phyloP scores from a whole-genome alignment of 306 rosid genomes.

The Phaseolus lunatus region DNA sequence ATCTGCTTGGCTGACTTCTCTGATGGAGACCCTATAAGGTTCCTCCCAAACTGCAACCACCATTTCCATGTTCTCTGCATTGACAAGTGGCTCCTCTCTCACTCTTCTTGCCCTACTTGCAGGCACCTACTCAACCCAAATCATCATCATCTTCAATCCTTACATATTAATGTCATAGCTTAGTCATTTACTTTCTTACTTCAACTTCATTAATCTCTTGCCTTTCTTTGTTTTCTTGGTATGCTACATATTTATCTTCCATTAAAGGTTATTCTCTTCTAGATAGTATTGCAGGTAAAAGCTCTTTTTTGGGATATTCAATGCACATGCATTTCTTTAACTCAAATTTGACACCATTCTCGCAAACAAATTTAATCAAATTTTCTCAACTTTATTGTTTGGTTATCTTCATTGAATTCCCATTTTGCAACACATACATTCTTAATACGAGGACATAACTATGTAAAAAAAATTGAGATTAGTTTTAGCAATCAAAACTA shows the following conservation, averaged over 20 bases:
- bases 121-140: slow-evolving; percentile 53
- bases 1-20: slow-evolving; percentile 70
- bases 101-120: slow-evolving; percentile 93
- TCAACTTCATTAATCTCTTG: neutral
- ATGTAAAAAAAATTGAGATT: no score
- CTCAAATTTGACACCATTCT: no score
- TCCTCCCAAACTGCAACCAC: slow-evolving; percentile 78
- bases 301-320: no score
- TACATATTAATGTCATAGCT: slow-evolving; percentile 3
- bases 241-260: neutral
- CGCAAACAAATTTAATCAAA: no score
- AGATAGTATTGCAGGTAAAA: no score
- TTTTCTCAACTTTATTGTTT: no score
- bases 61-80: slow-evolving; percentile 76
- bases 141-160: slow-evolving; percentile 26
- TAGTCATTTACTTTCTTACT: neutral
- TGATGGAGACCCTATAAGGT: slow-evolving; percentile 73
- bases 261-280: no score
- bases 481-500: no score
- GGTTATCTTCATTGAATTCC: no score
- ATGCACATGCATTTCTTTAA: no score
- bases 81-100: slow-evolving; percentile 77
- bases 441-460: no score
- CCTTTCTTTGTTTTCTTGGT: neutral
- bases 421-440: no score